Evolutionary conservation across 257 asterid genomes (phyloP), one percentile per base, ranked within the genome.

Genomic region (Solanum peruvianum): DNA sequence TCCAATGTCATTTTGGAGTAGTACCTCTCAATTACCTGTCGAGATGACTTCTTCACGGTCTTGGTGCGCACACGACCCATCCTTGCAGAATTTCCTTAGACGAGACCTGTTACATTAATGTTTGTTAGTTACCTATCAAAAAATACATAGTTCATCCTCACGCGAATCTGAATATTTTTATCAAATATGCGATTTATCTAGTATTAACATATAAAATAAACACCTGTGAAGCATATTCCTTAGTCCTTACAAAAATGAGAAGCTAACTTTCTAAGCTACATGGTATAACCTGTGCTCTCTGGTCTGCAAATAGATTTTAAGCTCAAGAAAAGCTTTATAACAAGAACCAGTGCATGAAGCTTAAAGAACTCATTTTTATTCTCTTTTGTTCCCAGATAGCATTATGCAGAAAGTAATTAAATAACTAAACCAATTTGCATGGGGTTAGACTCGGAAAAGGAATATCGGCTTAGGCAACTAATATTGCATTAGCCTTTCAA

Each of bases 51-150:
- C 92, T 91, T 91, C 87, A 92, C 92, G 0, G 93, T 92, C 89
- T 92, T 92, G 47, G 93, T 92, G 14, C 94, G 89, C 1, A 92
- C 92, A 33, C 93, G 94, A 49, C 94, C 94, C 94, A 92, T 92
- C 85, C 85, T 86, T 56, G 71, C 78, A 27, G 70, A 81, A 31
- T 31, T 49, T 81, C 85, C 69, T 49, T 49, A 49, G 11, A 29
- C 31, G 7, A 31, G 14, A 81, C 69, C 85, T 81, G 85, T 31
- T 81, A 7, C 18, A 49, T 18, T 18, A 81, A 18, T 29, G 44
- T 47, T 49, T 3, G 16, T 81, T 69, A 81, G 69, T 10, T 11
- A 41, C 82, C 35, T 41, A n/a, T n/a, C 23, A 76, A 76, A 41
- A n/a, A 76, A 44, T 76, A 60, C 9, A 1, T 18, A 29, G 18